phyloP scores from a whole-genome alignment of 2,329 filamentous ascomycete species.

The Xylaria polymorpha region DNA sequence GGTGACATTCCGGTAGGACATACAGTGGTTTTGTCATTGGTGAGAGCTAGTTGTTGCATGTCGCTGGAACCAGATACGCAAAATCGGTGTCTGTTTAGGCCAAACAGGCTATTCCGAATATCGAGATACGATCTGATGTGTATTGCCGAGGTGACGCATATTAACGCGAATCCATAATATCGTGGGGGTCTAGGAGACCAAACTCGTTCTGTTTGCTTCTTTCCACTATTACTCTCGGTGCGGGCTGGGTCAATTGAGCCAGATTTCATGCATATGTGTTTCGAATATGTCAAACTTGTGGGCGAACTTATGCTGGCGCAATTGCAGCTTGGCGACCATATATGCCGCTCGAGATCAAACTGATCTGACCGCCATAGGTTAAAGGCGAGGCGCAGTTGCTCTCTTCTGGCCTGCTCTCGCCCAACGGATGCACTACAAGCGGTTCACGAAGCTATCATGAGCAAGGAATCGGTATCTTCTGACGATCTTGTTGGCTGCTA shows the following conservation, averaged over 20 bases:
- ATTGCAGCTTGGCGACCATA: conserved; percentile 21
- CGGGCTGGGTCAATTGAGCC: conserved; percentile 4
- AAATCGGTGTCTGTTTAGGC: neutral
- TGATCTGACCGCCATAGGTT: neutral
- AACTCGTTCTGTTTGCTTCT: conserved; percentile 7
- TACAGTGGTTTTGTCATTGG: conserved; percentile 5
- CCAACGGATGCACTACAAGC: conserved; percentile 9
- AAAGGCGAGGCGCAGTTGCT: conserved; percentile 13
- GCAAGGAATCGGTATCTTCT: neutral
- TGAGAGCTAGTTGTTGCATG: conserved; percentile 10
- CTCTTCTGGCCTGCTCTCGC: neutral
- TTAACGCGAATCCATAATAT: conserved; percentile 16
- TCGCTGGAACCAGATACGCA: conserved; percentile 11
- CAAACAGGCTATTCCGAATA: conserved; percentile 22
- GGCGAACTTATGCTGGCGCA: conserved; percentile 1
- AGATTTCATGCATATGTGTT: conserved; percentile 16
- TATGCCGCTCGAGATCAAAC: conserved; percentile 5
- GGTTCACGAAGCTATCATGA: conserved; percentile 10
- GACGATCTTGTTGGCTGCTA: neutral
- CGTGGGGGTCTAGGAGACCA: neutral
- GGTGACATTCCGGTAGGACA: conserved; percentile 27
- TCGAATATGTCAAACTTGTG: conserved; percentile 3
- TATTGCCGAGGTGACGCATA: conserved; percentile 13
- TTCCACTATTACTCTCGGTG: neutral
- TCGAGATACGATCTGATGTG: conserved; percentile 14